Percentiles rank a stretch among this genome's conserved stretches.
Evolutionary conservation across 129 eudicot species (phyloP).

Genomic region (Pseudognaphalium luteoalbum): DNA sequence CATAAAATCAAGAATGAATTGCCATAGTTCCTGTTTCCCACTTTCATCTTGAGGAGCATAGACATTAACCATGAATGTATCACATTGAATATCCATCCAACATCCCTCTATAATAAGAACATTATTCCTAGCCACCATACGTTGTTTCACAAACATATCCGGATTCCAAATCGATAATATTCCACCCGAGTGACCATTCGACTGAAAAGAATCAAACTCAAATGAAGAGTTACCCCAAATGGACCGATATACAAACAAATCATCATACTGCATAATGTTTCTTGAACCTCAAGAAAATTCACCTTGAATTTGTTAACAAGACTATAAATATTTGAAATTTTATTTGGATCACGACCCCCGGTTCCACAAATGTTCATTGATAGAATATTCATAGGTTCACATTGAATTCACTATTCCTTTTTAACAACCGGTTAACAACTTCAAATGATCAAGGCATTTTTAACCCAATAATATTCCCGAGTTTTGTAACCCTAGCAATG

Average conservation of each 20-base stretch:
- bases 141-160: neutral
- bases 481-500: neutral
- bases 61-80: neutral
- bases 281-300: neutral
- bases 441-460: neutral
- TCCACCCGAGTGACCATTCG: neutral
- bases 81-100: neutral
- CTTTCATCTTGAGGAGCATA: too few relatives aligned
- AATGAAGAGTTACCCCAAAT: neutral
- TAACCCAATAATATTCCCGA: neutral
- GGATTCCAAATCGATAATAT: neutral
- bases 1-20: too few relatives aligned
- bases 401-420: neutral
- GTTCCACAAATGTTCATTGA: neutral
- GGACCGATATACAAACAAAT: neutral
- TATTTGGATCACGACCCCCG: neutral
- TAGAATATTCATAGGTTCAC: neutral
- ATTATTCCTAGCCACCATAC: neutral
- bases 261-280: neutral
- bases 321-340: neutral
- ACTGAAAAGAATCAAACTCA: neutral
- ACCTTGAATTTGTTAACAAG: neutral
- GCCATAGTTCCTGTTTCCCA: too few relatives aligned
- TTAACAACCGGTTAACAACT: neutral
- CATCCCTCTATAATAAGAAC: neutral